A percentile compares a stretch with the other conserved stretches of the same genome.
These are phyloP conservation scores for Rubus idaeus DNA, from an alignment of 306 rosid species.

Conservation along the genomic window DNA sequence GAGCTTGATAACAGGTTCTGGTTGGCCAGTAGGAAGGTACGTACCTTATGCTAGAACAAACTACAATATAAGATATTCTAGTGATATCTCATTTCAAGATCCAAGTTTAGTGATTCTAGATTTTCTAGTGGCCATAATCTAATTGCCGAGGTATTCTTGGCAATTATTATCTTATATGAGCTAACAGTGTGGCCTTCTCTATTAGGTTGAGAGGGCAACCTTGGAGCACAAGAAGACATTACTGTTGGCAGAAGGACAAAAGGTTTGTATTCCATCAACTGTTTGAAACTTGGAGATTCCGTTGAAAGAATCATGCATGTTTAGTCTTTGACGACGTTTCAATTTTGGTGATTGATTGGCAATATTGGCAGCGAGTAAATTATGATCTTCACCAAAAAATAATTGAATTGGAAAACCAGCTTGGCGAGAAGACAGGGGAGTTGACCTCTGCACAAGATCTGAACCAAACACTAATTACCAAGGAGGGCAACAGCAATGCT, in stretches of 20 bases:
- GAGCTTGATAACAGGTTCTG: neutral
- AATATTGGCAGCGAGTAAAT: conserved; percentile 52
- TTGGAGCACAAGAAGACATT: conserved; percentile 54
- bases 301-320: neutral
- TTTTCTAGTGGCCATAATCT: no score
- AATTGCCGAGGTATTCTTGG: neutral
- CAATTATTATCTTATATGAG: neutral
- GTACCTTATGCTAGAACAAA: neutral
- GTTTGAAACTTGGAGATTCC: neutral
- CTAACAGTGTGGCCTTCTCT: neutral
- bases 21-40: neutral
- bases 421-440: conserved; percentile 58
- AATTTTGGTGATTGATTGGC: conserved; percentile 14
- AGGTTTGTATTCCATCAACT: conserved; percentile 28
- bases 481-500: no score
- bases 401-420: conserved; percentile 53
- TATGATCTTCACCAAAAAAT: conserved; percentile 46
- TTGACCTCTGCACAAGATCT: conserved; percentile 34
- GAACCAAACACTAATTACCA: conserved; percentile 35
- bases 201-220: conserved; percentile 61
- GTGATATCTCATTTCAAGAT: neutral
- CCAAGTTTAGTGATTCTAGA: neutral
- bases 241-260: conserved; percentile 53
- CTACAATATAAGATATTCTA: neutral
- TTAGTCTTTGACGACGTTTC: neutral